phyloP scores from a whole-genome alignment of 305 asterid genomes.

The Lippia alba region DNA sequence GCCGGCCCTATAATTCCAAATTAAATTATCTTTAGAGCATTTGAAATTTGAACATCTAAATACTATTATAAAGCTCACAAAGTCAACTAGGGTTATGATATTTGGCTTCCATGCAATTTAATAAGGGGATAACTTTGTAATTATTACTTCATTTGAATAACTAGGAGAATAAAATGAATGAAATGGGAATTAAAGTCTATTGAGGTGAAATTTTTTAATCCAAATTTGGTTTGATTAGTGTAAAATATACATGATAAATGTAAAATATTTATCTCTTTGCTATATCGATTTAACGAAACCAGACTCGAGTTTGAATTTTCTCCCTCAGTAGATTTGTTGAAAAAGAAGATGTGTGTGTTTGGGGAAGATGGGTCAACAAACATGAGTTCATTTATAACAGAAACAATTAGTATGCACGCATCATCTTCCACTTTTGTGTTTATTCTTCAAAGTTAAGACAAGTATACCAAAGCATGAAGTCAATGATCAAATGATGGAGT shows the following conservation, averaged over 20 bases:
- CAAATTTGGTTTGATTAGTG: too few species aligned
- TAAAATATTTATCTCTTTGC: too few species aligned
- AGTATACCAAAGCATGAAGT: slow-evolving; percentile 3
- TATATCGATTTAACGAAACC: too few species aligned
- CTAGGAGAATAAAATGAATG: too few species aligned
- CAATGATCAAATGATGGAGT: slow-evolving; percentile 28
- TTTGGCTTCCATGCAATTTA: not conserved
- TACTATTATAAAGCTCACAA: not conserved
- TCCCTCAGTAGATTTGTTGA: not conserved
- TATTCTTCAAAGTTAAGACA: slow-evolving; percentile 28
- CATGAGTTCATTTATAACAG: slow-evolving; percentile 23
- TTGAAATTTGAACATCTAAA: not conserved
- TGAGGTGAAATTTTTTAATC: too few species aligned
- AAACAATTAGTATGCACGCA: slow-evolving; percentile 29
- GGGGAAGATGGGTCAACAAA: slow-evolving; percentile 31
- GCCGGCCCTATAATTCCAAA: not conserved
- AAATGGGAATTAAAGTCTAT: too few species aligned
- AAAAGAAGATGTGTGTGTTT: not conserved
- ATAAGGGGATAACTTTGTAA: too few species aligned
- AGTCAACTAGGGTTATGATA: not conserved
- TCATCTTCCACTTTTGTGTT: slow-evolving; percentile 8
- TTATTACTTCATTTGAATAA: too few species aligned
- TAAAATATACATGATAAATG: too few species aligned
- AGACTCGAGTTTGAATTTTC: too few species aligned
- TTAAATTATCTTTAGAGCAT: not conserved